Base-by-base conservation (phyloP, 1,284 basidiomycete species). In the Sporisorium iseilematis-ciliati region DNA sequence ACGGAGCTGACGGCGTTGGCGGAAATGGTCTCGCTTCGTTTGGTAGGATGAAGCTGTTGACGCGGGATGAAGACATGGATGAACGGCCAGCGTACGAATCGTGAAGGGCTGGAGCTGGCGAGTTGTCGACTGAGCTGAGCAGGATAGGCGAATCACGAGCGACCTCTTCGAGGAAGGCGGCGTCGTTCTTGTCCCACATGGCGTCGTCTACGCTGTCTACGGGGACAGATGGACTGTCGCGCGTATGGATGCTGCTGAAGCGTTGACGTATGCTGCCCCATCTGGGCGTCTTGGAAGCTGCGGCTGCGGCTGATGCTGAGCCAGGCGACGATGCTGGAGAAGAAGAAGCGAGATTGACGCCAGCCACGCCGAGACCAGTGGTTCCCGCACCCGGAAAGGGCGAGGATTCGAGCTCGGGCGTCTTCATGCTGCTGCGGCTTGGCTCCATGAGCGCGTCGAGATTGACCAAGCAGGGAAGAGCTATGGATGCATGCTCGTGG, bases 161-260 rank as follows among this genome's bases (percentile, higher is more conserved):
- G 23, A 75, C 67, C 21, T 75, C 64, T 35, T 75, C 56, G 49
- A 75, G 67, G 45, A 75, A 75, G 18, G 73, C 73, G n/a, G 73
- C 64, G 31, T 75, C 73, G 54, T 71, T 75, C 57, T 66, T 75
- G 55, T 75, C 73, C 73, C 73, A 75, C 60, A 75, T 66, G 33
- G 29, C 73, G 38, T 63, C 57, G 29, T 75, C 73, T 38, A 75
- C 62, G 45, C 61, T 64, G 55, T 71, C 67, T 4, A 51, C 43
- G 12, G 55, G 56, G 14, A 52, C 51, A 7, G 57, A 65, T 14
- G 59, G 40, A 23, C 33, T 57, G 40, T 72, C 69, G 40, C 69
- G 69, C 7, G 58, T 51, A 38, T 66, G 59, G 11, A 71, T 61
- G 54, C 58, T 59, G 62, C 67, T 75, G 73, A 75, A 66, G 6